Evolutionary conservation across 2,329 filamentous ascomycete genomes (phyloP).

Genomic region (Penicillium sp.): DNA sequence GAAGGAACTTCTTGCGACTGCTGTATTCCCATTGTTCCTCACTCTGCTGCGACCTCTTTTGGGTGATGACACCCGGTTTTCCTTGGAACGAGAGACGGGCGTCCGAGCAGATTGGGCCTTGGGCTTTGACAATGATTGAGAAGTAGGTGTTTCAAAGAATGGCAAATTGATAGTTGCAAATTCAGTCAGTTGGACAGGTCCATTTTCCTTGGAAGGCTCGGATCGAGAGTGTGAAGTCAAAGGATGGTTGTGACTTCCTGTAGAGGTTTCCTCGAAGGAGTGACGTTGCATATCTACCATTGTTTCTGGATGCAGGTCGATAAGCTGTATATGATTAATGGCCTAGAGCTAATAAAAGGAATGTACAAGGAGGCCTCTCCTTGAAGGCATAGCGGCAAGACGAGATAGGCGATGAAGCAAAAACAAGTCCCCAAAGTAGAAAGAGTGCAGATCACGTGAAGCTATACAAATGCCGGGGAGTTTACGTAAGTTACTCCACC

Average conservation of each 20-base stretch:
- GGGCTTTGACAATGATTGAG: slow-evolving; percentile 9
- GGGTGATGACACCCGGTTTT: slow-evolving; percentile 10
- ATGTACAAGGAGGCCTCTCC: slow-evolving; percentile 9
- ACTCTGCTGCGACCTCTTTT: slow-evolving; percentile 15
- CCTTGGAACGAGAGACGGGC: slow-evolving; percentile 8
- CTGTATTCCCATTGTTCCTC: slow-evolving; percentile 17
- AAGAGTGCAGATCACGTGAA: slow-evolving; percentile 14
- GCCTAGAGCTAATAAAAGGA: slow-evolving; percentile 16
- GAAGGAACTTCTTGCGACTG: slow-evolving; percentile 10
- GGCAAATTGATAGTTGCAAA: slow-evolving; percentile 21
- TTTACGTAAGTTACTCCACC: background rate
- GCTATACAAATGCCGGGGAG: background rate
- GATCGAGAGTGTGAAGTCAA: slow-evolving; percentile 14
- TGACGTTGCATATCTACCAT: slow-evolving; percentile 29
- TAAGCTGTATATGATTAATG: slow-evolving; percentile 2
- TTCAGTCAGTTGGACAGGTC: slow-evolving; percentile 6
- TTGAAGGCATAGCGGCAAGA: slow-evolving; percentile 2
- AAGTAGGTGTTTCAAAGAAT: slow-evolving; percentile 14
- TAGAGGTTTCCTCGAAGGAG: slow-evolving; percentile 26
- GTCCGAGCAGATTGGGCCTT: background rate
- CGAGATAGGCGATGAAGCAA: background rate
- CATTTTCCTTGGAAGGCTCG: slow-evolving; percentile 8
- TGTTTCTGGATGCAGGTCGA: slow-evolving; percentile 8
- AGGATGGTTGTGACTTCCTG: slow-evolving; percentile 8
- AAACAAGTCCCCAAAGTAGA: slow-evolving; percentile 5